A percentile compares a stretch with the other conserved stretches of the same genome.
phyloP scores from a whole-genome alignment of 2,329 filamentous ascomycete species.

The Aspergillus amoenus region DNA sequence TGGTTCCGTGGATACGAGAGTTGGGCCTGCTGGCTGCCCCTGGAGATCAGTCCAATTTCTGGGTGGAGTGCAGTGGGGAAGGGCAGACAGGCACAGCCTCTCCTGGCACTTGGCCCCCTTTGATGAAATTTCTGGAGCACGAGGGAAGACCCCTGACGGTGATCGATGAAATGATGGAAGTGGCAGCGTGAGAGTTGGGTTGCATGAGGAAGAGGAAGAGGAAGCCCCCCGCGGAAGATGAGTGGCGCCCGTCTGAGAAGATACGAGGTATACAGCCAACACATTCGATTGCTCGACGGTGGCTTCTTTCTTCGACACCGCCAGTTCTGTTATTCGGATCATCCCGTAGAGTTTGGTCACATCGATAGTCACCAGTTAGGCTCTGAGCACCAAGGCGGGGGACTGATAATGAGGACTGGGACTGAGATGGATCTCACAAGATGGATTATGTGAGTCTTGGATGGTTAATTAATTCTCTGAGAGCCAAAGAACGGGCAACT shows the following conservation, averaged over 20 bases:
- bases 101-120: slow-evolving; percentile 9
- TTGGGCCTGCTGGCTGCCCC: slow-evolving; percentile 1
- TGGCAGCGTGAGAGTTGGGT: neutral
- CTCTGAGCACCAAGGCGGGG: neutral
- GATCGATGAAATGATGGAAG: neutral
- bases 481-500: neutral
- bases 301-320: neutral
- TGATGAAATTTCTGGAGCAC: slow-evolving; percentile 13
- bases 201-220: too few relatives aligned
- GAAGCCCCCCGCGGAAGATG: too few relatives aligned
- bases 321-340: neutral
- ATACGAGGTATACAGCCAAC: too few relatives aligned
- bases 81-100: slow-evolving; percentile 14
- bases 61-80: slow-evolving; percentile 4
- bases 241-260: too few relatives aligned
- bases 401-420: neutral
- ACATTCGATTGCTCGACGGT: too few relatives aligned
- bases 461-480: too few relatives aligned
- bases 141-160: slow-evolving; percentile 7
- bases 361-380: neutral
- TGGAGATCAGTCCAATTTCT: slow-evolving; percentile 12
- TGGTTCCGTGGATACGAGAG: neutral
- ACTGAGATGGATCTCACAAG: too few relatives aligned
- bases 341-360: neutral
- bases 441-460: too few relatives aligned